Conservation (phyloP, 192 early-diverging fungal genomes). For the Piromyces finnis region DNA sequence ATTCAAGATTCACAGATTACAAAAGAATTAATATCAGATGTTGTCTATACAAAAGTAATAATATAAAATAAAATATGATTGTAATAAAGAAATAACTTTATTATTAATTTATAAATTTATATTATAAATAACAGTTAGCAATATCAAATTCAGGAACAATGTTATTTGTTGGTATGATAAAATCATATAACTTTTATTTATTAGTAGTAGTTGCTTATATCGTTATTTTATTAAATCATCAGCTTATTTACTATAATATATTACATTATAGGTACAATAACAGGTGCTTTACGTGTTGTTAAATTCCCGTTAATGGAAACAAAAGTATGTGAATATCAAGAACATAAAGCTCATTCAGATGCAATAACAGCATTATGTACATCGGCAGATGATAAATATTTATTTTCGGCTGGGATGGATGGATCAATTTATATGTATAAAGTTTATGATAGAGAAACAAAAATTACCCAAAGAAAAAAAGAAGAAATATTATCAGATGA, state of each 20-base stretch:
- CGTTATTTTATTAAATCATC: too few relatives aligned
- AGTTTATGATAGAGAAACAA: constrained; percentile 31
- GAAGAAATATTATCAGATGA: constrained; percentile 39
- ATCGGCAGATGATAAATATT: constrained; percentile 35
- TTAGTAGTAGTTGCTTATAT: too few relatives aligned
- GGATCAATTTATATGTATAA: constrained; percentile 34
- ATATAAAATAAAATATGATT: too few relatives aligned
- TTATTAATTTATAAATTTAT: neutral
- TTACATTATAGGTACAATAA: constrained; percentile 14
- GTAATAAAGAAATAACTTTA: neutral
- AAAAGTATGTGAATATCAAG: constrained; percentile 22
- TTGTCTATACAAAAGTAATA: constrained; percentile 26
- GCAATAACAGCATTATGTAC: constrained; percentile 30
- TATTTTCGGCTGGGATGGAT: constrained; percentile 34
- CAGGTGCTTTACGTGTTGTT: constrained; percentile 29
- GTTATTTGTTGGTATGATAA: constrained; percentile 37
- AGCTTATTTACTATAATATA: too few relatives aligned
- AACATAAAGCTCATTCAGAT: constrained; percentile 33
- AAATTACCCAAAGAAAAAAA: constrained; percentile 20
- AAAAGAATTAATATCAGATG: constrained; percentile 26
- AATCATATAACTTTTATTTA: neutral
- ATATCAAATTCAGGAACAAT: constrained; percentile 38
- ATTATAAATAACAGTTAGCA: neutral
- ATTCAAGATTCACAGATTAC: constrained; percentile 37
- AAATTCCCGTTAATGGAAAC: constrained; percentile 24